phyloP scores from a whole-genome alignment of 441 rosid genomes.

The Adansonia grandidieri region DNA sequence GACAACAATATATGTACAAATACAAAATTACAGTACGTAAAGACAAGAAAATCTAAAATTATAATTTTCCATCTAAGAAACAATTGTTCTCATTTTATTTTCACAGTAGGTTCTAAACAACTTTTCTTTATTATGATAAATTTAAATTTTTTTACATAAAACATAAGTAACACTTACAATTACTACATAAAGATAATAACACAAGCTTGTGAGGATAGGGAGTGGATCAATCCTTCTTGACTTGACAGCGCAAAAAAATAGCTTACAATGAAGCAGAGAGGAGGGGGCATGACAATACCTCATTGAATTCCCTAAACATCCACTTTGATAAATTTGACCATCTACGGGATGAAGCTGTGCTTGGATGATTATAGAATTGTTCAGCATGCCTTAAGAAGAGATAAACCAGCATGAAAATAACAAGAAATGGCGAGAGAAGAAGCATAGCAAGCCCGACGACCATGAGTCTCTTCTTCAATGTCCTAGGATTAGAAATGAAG shows the following conservation, averaged over 20 bases:
- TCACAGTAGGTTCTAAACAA: not conserved
- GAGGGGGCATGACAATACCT: slow-evolving; percentile 50
- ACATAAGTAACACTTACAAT: not conserved
- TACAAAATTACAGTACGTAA: not conserved
- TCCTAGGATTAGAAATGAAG: slow-evolving; percentile 76
- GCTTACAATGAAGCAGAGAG: slow-evolving; percentile 1
- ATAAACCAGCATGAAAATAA: slow-evolving; percentile 94
- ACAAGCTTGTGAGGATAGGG: slow-evolving; percentile 16
- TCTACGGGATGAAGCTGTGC: slow-evolving; percentile 93
- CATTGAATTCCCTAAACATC: slow-evolving; percentile 96
- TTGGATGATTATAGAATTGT: slow-evolving; percentile 95
- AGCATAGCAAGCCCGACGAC: slow-evolving; percentile 91
- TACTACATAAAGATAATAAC: slow-evolving; percentile 8
- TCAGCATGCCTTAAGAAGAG: slow-evolving; percentile 97
- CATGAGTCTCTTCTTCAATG: slow-evolving; percentile 82
- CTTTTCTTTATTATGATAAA: not conserved
- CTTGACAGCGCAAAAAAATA: not conserved
- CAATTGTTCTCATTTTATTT: not conserved
- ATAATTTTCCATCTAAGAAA: not conserved
- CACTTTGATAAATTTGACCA: slow-evolving; percentile 98
- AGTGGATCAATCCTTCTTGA: not conserved
- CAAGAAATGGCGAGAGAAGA: slow-evolving; percentile 90
- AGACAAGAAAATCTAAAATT: not conserved
- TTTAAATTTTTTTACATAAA: not conserved
- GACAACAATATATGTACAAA: slow-evolving; percentile 3